Conservation (phyloP, 2,329 filamentous ascomycete species). For the Incumbomyces lentus region DNA sequence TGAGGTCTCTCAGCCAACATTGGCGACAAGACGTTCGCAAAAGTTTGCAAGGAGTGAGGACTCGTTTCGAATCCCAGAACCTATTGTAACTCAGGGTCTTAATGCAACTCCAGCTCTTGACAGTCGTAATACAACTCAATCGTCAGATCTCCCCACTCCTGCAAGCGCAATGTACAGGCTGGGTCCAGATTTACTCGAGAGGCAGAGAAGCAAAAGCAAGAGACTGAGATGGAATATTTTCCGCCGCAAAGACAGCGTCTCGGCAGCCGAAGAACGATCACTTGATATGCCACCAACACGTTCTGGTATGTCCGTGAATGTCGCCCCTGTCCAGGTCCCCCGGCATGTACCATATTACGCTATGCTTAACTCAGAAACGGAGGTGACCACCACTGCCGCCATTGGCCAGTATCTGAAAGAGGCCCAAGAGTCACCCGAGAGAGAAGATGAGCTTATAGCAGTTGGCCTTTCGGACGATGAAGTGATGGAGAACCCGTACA, state of each 20-base stretch:
- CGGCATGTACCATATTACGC: slow-evolving; percentile 49
- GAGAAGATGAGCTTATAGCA: slow-evolving; percentile 10
- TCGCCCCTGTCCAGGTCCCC: slow-evolving; percentile 28
- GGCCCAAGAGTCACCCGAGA: slow-evolving; percentile 23
- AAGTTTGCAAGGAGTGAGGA: slow-evolving; percentile 11
- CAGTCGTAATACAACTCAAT: slow-evolving; percentile 16
- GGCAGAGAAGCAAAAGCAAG: slow-evolving; percentile 13
- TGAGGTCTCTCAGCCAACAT: slow-evolving; percentile 5
- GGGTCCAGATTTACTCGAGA: slow-evolving; percentile 9
- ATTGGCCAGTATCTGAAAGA: slow-evolving; percentile 36
- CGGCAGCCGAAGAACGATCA: slow-evolving; percentile 15
- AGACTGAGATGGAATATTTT: slow-evolving; percentile 49
- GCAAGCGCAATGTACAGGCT: slow-evolving; percentile 7
- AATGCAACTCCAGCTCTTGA: slow-evolving; percentile 11
- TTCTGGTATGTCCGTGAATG: slow-evolving; percentile 29
- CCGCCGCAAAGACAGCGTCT: slow-evolving; percentile 29
- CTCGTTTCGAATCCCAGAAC: slow-evolving; percentile 14
- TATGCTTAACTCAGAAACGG: slow-evolving; percentile 39
- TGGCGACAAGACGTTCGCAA: slow-evolving; percentile 18
- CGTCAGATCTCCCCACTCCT: slow-evolving; percentile 11
- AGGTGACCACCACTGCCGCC: slow-evolving; percentile 32
- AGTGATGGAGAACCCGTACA: slow-evolving; percentile 21
- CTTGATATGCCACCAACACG: slow-evolving; percentile 17
- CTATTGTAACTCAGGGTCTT: slow-evolving; percentile 16
- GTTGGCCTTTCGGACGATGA: slow-evolving; percentile 9